Evolutionary conservation across 2,329 filamentous ascomycete genomes (phyloP), one percentile per base, ranked within the genome.

Genomic region (Calonectria honghensis): DNA sequence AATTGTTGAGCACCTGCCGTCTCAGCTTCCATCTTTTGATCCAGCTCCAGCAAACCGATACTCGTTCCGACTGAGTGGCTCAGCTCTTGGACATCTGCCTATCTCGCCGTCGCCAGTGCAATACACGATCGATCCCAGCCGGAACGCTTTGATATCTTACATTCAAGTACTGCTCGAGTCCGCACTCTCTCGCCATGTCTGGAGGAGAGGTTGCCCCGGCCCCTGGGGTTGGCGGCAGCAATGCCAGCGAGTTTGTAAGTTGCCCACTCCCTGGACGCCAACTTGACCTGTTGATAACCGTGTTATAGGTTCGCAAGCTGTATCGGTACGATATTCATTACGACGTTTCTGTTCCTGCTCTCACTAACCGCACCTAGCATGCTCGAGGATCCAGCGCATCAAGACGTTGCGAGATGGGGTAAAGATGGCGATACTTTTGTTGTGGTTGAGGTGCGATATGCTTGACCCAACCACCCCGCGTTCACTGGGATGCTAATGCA

Each of bases 361-460:
- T n/a, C 11, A 66, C 76, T 79, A 70, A 81, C 77, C 64, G 65
- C 35, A 59, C 63, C 41, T 68, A 82, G 83, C 72, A 99, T 99
- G 97, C 89, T 99, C 81, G 96, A 98, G 86, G 97, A 97, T 82
- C 96, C 96, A 45, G 93, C 95, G 68, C 97, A 99, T 85, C 93
- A 96, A 80, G 94, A 94, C 75, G 96, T 98, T 75, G 97, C 98
- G 64, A 91, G 96, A 86, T 99, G 97, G 97, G 96, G 96, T 74
- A 95, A 98, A 79, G 94, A 96, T 77, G 96, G 96, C 69, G 95
- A 98, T 83, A 98, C 96, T 80, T 99, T 99, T 83, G 96, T 99
- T 73, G 97, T 99, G 66, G 89, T 98, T 69, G 97, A 99, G 92
- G 97, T 98, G 90, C 71, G 89, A 80, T 31, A 48, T 39, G 59